Evolutionary conservation across 2,329 filamentous ascomycete genomes (phyloP), one percentile per base, ranked within the genome.

Genomic region (Orbilia brochopaga): DNA sequence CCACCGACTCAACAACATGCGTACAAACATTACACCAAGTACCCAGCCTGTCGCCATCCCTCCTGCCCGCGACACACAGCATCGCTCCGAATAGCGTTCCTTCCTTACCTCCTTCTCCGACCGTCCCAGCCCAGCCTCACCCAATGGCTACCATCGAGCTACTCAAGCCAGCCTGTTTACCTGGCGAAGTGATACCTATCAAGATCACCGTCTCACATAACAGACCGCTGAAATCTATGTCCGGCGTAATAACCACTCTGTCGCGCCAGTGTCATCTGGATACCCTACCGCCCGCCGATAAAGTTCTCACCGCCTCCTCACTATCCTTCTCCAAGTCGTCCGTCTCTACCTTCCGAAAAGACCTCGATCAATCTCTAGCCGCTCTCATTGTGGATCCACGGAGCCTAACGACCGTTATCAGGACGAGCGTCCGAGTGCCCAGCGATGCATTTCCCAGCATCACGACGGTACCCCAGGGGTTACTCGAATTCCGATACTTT

Each of bases 401-500:
- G 24, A 92, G 88, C 0, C 83, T 97, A 75, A 89, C 87, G 19
- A 87, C 92, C 0, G 88, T 89, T 51, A 86, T 97, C 46, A 94
- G 88, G 15, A 89, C 92, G 2, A 89, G 90, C 1, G 86, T 99
- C 15, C 87, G 91, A 75, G 86, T 97, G 1, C 94, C 94, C 0
- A 91, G 96, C 74, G 91, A 96, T 77, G 87, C 88, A 0, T 97
- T 97, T 76, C 93, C 94, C 0, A 96, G 92, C 1, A 97, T 97
- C 73, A 87, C 87, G 27, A 88, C 88, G 61, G 91, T 97, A 0
- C 94, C 94, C 0, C 92, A 93, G 2, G 88, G 90, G 35, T 94
- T 97, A 88, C 94, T 99, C 74, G 92, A 88, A 76, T 97, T 99
- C 82, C 91, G 89, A 75, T 97, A 99, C 78, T 90, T 92, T 75